Percentiles rank a stretch among this genome's conserved stretches.
Evolutionary conservation across 495 filamentous ascomycete species (phyloP).

Genomic region (Xylaria longipes): DNA sequence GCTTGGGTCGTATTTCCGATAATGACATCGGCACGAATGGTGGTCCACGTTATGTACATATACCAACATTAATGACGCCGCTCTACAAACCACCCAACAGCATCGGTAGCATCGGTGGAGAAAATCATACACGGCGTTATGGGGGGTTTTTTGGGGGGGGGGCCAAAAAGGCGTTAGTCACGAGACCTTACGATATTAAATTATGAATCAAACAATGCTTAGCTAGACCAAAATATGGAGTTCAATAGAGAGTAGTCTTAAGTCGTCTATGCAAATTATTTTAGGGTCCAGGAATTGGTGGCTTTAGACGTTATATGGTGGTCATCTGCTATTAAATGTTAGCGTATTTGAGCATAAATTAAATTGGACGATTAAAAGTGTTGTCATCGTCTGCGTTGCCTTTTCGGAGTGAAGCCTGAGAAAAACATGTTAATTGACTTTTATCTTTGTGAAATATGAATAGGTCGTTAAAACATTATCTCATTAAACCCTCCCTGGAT

Average conservation of each 20-base stretch:
- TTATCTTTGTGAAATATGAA: not conserved
- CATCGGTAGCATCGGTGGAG: conserved; percentile 16
- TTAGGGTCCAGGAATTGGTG: not conserved
- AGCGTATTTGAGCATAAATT: no score
- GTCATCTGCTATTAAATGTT: not conserved
- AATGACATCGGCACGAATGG: not conserved
- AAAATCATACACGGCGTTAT: conserved; percentile 20
- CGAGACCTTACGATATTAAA: conserved; percentile 16
- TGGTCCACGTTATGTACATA: conserved; percentile 18
- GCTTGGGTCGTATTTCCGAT: not conserved
- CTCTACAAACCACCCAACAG: not conserved
- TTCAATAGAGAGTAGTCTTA: not conserved
- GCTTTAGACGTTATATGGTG: not conserved
- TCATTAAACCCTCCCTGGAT: not conserved
- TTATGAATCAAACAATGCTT: conserved; percentile 23
- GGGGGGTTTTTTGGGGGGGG: conserved; percentile 6
- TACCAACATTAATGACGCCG: not conserved
- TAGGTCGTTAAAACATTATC: not conserved
- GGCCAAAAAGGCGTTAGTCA: conserved; percentile 20
- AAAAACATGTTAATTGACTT: not conserved
- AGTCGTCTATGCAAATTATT: not conserved
- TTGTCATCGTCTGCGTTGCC: no score
- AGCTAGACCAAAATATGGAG: conserved; percentile 14
- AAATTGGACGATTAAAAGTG: no score
- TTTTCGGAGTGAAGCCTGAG: not conserved